A percentile compares a stretch with the other conserved stretches of the same genome.
These are phyloP conservation scores for Xylaria sp. DNA, from an alignment of 2,329 filamentous ascomycete species.

Conservation along the genomic window DNA sequence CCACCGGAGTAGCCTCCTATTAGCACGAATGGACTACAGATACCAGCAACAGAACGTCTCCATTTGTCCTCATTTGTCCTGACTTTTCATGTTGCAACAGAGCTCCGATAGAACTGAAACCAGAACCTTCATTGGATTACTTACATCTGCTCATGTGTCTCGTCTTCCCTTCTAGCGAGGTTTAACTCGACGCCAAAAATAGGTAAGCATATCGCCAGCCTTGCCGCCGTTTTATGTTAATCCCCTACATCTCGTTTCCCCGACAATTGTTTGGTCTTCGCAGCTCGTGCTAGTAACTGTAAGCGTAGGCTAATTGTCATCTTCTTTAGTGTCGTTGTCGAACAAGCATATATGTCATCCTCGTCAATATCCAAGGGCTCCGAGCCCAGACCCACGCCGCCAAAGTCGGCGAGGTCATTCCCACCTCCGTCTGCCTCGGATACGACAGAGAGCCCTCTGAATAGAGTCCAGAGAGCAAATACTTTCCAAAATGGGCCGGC, in stretches of 20 bases:
- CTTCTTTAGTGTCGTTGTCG: conserved; percentile 30
- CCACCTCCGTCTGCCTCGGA: conserved; percentile 43
- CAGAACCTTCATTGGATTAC: conserved; percentile 4
- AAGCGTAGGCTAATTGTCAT: conserved; percentile 30
- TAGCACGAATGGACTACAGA: conserved; percentile 3
- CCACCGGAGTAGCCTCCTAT: conserved; percentile 4
- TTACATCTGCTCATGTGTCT: conserved; percentile 26
- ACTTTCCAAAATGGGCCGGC: conserved; percentile 58
- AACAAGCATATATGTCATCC: conserved; percentile 44
- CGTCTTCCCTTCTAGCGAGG: conserved; percentile 17
- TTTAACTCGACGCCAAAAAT: conserved; percentile 21
- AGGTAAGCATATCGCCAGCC: conserved; percentile 24
- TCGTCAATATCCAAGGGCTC: conserved; percentile 42
- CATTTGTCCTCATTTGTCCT: not conserved
- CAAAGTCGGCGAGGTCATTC: conserved; percentile 47
- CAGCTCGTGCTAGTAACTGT: not conserved
- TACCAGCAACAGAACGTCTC: conserved; percentile 9
- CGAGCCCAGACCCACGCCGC: conserved; percentile 44
- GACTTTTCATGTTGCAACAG: not conserved
- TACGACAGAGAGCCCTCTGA: conserved; percentile 48
- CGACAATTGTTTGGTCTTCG: not conserved
- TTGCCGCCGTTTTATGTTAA: conserved; percentile 13
- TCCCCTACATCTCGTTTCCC: not conserved
- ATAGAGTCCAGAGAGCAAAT: conserved; percentile 58
- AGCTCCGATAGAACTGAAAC: conserved; percentile 1